These are phyloP conservation scores for Sergeia podlipaevii DNA, from an alignment of 208 protist genomes.

Conservation along the genomic window DNA sequence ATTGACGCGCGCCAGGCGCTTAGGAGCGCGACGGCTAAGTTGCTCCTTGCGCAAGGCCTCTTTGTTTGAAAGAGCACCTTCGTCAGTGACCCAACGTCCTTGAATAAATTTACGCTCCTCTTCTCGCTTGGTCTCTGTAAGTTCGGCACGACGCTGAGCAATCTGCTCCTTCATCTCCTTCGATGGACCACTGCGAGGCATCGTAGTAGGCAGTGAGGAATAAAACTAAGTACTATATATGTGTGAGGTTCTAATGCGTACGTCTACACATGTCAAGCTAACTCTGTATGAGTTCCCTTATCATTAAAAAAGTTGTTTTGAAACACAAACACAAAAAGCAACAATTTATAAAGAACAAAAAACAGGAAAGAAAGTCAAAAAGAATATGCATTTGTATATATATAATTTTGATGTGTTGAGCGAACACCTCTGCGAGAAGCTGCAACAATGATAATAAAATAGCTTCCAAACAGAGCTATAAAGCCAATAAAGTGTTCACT, in stretches of 20 bases:
- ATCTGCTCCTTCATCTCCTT: constrained; percentile 61
- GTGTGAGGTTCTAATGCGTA: too few relatives aligned
- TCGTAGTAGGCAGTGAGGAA: too few relatives aligned
- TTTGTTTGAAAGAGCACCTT: constrained; percentile 49
- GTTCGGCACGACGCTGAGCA: constrained; percentile 38
- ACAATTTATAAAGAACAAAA: neutral
- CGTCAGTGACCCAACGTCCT: constrained; percentile 81
- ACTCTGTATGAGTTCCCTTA: too few relatives aligned
- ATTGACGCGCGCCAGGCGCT: constrained; percentile 57
- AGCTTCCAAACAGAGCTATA: too few relatives aligned
- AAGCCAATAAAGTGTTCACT: too few relatives aligned
- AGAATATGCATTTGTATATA: too few relatives aligned
- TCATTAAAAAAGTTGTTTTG: too few relatives aligned
- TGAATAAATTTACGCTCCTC: constrained; percentile 64
- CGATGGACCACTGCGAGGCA: constrained; percentile 33
- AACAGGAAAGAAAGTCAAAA: neutral
- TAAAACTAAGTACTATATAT: too few relatives aligned
- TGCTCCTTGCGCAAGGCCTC: constrained; percentile 46
- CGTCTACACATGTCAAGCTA: neutral
- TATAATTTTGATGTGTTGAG: too few relatives aligned
- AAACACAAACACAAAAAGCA: too few relatives aligned
- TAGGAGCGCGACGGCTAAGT: constrained; percentile 56
- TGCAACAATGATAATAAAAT: too few relatives aligned
- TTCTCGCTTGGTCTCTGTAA: constrained; percentile 19
- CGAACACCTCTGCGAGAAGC: too few relatives aligned